Percentiles rank a stretch among this genome's conserved stretches.
These are phyloP conservation scores for Cnidoscolus chayamansa DNA, from an alignment of 441 rosid species.

Conservation along the genomic window DNA sequence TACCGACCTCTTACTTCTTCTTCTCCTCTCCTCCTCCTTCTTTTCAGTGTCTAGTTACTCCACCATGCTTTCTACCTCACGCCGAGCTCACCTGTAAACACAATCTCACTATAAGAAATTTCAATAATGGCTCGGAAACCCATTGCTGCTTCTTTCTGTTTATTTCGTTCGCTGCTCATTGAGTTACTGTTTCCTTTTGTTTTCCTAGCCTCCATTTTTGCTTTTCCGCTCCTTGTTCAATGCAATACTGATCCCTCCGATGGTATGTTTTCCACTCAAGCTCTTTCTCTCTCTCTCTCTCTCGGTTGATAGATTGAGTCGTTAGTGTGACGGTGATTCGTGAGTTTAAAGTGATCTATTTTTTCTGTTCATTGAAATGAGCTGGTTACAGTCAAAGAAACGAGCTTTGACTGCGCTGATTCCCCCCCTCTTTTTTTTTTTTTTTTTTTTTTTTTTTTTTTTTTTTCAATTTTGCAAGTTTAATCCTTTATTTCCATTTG, in stretches of 20 bases:
- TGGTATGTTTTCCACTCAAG: constrained; percentile 42
- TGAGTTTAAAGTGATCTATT: constrained; percentile 15
- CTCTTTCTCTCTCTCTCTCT: constrained; percentile 12
- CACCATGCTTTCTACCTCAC: constrained; percentile 25
- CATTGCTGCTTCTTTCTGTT: constrained; percentile 23
- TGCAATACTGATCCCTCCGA: constrained; percentile 73
- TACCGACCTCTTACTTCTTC: not conserved
- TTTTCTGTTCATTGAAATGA: constrained; percentile 17
- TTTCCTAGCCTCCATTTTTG: constrained; percentile 29
- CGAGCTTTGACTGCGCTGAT: constrained; percentile 23
- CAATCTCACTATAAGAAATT: not conserved
- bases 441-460: constrained; percentile 6
- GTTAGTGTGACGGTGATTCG: constrained; percentile 25
- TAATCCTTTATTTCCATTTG: constrained; percentile 26
- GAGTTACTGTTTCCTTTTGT: constrained; percentile 25
- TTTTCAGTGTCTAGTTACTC: constrained; percentile 19
- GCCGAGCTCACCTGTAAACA: constrained; percentile 25
- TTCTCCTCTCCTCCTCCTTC: constrained; percentile 18
- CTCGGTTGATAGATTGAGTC: constrained; percentile 21
- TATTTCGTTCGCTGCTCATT: constrained; percentile 23
- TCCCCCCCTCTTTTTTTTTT: too few species aligned
- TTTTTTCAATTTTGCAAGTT: constrained; percentile 8
- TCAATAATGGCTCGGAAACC: constrained; percentile 39
- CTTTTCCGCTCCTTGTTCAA: constrained; percentile 39
- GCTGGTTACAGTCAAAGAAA: constrained; percentile 15